These are phyloP conservation scores for Agrocybe chaxingu DNA, from an alignment of 768 basidiomycete genomes.

Conservation along the genomic window DNA sequence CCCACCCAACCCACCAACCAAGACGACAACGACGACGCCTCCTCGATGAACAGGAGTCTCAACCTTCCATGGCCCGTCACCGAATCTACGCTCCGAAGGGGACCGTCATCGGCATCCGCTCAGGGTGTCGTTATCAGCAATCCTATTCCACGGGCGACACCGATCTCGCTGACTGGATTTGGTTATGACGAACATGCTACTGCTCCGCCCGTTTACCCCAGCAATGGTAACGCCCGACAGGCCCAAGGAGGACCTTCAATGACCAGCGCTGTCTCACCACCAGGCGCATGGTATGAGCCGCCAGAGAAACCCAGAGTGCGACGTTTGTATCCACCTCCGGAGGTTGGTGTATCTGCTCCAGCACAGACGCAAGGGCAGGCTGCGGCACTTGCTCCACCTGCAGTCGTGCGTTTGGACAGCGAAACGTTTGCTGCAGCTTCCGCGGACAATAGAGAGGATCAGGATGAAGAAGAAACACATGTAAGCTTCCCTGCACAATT, in stretches of 20 bases:
- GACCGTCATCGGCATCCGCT: conserved; percentile 7
- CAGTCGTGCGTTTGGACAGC: conserved; percentile 19
- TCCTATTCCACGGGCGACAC: conserved; percentile 29
- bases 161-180: conserved; percentile 32
- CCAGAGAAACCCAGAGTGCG: conserved; percentile 8
- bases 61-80: conserved; percentile 27
- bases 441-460: conserved; percentile 9
- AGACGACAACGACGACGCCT: conserved; percentile 16
- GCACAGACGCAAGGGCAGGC: background rate
- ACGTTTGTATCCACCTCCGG: background rate
- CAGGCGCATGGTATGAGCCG: conserved; percentile 12
- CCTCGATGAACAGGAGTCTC: conserved; percentile 15
- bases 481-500: background rate
- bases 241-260: conserved; percentile 14
- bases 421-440: conserved; percentile 2
- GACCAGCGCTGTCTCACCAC: conserved; percentile 5
- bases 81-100: conserved; percentile 14
- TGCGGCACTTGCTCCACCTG: conserved; percentile 14
- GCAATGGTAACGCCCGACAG: conserved; percentile 20
- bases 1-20: background rate
- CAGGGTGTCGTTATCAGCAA: conserved; percentile 27
- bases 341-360: conserved; percentile 1
- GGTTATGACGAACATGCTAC: conserved; percentile 15
- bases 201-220: conserved; percentile 2
- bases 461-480: background rate